Base-by-base conservation (phyloP, 1,139 yeast species). In the Tardiomyces depauwii region DNA sequence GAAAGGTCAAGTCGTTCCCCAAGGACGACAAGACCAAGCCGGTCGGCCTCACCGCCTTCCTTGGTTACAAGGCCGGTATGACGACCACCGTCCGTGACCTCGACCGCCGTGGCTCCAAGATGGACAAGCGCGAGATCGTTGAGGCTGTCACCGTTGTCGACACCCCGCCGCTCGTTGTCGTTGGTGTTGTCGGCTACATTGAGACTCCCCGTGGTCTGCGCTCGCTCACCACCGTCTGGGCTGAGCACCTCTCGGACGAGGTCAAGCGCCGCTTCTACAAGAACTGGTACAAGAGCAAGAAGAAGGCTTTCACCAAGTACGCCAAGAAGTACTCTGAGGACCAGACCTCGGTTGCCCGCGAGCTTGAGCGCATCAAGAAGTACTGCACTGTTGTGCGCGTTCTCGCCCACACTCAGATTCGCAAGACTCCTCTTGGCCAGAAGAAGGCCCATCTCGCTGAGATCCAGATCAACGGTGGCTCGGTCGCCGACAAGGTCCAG, bases 281-380 rank as follows among this genome's bases (percentile, higher is more conserved):
- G 87, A 91, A 89, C 96, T 91, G 98, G 98, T 91, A 84, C 95
- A 89, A 88, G 82, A 84, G 96, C 63, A 91, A 91, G 93, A 91
- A 91, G 95, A 89, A 89, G 93, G 98, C 98, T 68, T 91, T 91
- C 93, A 86, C 97, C 86, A 88, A 91, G 79, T 91, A 91, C 88
- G 84, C 97, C 73, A 86, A 93, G 74, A 89, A 91, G 82, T 89
- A 89, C 83, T 87, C 97, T 65, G 80, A 80, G 68, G 87, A 82
- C 68, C 88, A 87, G 67, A 80, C 85, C 68, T 82, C 84, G 68
- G 74, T 89, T 68, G 95, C 85, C 72, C 85, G 87, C 72, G 98
- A 93, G 77, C 82, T 91, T 71, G 97, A 95, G 68, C 89, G 98
- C 83, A 88, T 91, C 73, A 78, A 78, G 79, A 93, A 91, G 83